These are phyloP conservation scores for Leucocoprinus birnbaumii DNA, from an alignment of 768 basidiomycete species.

Conservation along the genomic window DNA sequence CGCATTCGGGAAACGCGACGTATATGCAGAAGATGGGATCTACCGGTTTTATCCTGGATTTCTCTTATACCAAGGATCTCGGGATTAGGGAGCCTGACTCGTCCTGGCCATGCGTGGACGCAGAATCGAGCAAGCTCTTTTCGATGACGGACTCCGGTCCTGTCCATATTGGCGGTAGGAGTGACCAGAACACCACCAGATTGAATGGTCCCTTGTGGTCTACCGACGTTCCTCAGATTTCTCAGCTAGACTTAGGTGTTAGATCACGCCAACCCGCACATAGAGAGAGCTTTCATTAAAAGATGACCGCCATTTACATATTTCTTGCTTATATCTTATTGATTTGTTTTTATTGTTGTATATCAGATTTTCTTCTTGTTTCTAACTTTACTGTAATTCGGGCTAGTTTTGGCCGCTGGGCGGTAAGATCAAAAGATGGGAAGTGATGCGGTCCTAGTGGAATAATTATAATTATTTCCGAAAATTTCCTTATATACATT, in stretches of 20 bases:
- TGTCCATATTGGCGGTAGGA: too few relatives aligned
- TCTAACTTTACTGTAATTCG: neutral
- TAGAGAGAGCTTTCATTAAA: neutral
- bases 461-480: conserved; percentile 7
- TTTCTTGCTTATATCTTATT: neutral
- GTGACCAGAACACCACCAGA: neutral
- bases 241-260: neutral
- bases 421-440: neutral
- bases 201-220: neutral
- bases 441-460: too few relatives aligned
- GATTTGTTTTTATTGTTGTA: neutral
- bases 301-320: too few relatives aligned
- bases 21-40: neutral
- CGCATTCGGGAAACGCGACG: neutral
- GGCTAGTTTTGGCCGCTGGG: neutral
- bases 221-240: neutral
- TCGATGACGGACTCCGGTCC: too few relatives aligned
- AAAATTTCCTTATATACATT: conserved; percentile 5
- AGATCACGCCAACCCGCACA: neutral
- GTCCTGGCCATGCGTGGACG: neutral
- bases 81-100: neutral
- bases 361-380: neutral
- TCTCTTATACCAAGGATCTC: neutral
- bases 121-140: neutral
- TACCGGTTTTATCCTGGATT: neutral